Percentiles rank a stretch among this genome's conserved stretches.
These are phyloP conservation scores for Metarhizium robertsii DNA, from an alignment of 2,329 filamentous ascomycete species.

Conservation along the genomic window DNA sequence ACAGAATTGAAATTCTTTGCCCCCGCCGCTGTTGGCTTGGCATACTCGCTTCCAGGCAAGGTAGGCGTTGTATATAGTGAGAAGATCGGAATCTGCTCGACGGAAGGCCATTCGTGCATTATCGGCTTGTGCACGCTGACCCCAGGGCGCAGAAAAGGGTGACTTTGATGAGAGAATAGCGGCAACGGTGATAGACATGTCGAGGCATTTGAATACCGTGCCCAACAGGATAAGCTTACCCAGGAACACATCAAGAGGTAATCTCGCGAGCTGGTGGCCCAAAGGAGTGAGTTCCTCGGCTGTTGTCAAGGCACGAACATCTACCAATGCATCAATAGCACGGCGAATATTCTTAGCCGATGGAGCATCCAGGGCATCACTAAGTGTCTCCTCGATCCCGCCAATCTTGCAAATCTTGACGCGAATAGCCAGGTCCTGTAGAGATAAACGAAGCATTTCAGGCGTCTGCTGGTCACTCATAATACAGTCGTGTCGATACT, in stretches of 20 bases:
- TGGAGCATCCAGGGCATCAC: slow-evolving; percentile 81
- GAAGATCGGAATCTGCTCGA: slow-evolving; percentile 78
- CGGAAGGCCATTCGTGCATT: slow-evolving; percentile 70
- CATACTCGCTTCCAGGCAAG: slow-evolving; percentile 78
- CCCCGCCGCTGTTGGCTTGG: slow-evolving; percentile 47
- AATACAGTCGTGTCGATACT: slow-evolving; percentile 71
- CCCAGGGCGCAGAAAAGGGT: slow-evolving; percentile 81
- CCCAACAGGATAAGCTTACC: slow-evolving; percentile 88
- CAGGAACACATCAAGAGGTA: slow-evolving; percentile 89
- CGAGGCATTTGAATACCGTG: slow-evolving; percentile 79
- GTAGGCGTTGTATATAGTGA: slow-evolving; percentile 94
- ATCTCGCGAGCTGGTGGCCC: slow-evolving; percentile 74
- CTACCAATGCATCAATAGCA: slow-evolving; percentile 85
- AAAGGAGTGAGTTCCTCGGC: slow-evolving; percentile 79
- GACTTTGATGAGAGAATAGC: slow-evolving; percentile 93
- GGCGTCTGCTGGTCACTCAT: slow-evolving; percentile 92
- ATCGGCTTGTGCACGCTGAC: slow-evolving; percentile 73
- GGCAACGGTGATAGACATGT: slow-evolving; percentile 84
- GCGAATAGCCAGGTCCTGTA: slow-evolving; percentile 90
- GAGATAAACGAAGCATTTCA: slow-evolving; percentile 86
- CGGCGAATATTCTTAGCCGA: slow-evolving; percentile 86
- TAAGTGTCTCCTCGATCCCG: slow-evolving; percentile 81
- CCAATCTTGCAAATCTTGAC: slow-evolving; percentile 97
- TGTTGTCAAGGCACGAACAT: slow-evolving; percentile 79
- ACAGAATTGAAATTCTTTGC: slow-evolving; percentile 82